Evolutionary conservation across 352 stramenopile species (phyloP).

Genomic region (Phytopythium litorale): DNA sequence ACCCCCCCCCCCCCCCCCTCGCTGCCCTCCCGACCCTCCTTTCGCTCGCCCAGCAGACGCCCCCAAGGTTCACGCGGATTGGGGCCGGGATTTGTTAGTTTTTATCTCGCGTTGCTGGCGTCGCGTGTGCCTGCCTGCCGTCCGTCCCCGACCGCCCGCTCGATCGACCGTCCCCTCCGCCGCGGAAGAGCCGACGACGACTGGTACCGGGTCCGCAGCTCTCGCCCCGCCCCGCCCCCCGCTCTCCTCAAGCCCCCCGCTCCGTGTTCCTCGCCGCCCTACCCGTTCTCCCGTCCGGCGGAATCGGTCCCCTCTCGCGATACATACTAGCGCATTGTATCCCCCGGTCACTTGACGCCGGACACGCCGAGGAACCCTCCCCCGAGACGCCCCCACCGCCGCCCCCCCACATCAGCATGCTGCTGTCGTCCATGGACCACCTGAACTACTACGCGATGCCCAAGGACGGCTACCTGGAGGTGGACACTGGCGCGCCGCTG

Average conservation of each 20-base stretch:
- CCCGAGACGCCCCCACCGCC: no score
- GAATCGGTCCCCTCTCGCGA: no score
- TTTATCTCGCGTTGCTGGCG: slow-evolving; percentile 6
- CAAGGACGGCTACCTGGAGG: slow-evolving; percentile 69
- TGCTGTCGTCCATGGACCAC: slow-evolving; percentile 81
- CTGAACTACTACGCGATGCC: slow-evolving; percentile 80
- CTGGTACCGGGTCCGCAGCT: background rate
- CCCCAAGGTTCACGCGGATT: slow-evolving; percentile 5
- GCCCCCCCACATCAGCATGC: slow-evolving; percentile 44
- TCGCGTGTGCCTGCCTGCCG: background rate
- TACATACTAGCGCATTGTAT: no score
- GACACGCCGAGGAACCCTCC: background rate
- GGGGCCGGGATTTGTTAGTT: slow-evolving; percentile 3
- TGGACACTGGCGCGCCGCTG: slow-evolving; percentile 35
- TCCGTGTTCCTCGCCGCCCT: background rate
- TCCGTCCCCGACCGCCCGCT: no score
- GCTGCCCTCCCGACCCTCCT: background rate
- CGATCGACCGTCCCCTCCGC: background rate
- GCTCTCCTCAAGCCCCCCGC: background rate
- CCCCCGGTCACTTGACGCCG: background rate
- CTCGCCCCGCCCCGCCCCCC: background rate
- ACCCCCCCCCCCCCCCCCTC: slow-evolving; percentile 3
- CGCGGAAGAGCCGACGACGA: background rate
- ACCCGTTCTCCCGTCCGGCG: no score
- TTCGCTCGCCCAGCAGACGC: background rate